These are phyloP conservation scores for Cutaneotrichosporon dermatis DNA, from an alignment of 1,284 basidiomycete genomes.

Conservation along the genomic window DNA sequence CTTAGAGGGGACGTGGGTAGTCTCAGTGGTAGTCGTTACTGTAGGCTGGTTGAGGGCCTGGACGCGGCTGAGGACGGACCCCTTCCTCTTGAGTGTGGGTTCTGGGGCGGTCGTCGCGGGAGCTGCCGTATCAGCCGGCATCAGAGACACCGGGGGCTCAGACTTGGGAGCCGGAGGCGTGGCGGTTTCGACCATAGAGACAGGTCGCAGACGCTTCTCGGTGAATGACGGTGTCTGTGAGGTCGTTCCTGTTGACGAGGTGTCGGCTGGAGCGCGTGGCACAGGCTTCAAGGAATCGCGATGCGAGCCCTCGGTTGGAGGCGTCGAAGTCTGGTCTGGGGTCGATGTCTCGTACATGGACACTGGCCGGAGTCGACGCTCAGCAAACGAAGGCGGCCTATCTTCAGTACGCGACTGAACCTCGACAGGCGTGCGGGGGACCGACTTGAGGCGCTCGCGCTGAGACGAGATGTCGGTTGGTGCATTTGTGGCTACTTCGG, in stretches of 20 bases:
- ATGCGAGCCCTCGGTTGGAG: too few relatives aligned
- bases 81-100: background rate
- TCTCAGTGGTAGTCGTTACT: background rate
- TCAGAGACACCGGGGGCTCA: background rate
- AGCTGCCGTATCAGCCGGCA: background rate
- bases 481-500: background rate
- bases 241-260: too few relatives aligned
- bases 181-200: slow-evolving; percentile 5
- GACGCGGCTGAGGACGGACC: slow-evolving; percentile 2
- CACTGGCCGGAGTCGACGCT: slow-evolving; percentile 1
- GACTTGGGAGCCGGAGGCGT: background rate
- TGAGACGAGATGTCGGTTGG: background rate
- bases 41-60: background rate
- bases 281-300: too few relatives aligned
- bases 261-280: too few relatives aligned
- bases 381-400: background rate
- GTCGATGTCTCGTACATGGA: too few relatives aligned
- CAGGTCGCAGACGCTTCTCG: too few relatives aligned
- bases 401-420: background rate
- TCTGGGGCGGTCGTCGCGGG: background rate
- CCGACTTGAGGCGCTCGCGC: background rate
- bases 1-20: background rate
- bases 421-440: background rate
- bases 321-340: too few relatives aligned
- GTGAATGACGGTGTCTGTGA: too few relatives aligned